These are phyloP conservation scores for Aspergillus neoniger DNA, from an alignment of 2,329 filamentous ascomycete genomes.

Conservation along the genomic window DNA sequence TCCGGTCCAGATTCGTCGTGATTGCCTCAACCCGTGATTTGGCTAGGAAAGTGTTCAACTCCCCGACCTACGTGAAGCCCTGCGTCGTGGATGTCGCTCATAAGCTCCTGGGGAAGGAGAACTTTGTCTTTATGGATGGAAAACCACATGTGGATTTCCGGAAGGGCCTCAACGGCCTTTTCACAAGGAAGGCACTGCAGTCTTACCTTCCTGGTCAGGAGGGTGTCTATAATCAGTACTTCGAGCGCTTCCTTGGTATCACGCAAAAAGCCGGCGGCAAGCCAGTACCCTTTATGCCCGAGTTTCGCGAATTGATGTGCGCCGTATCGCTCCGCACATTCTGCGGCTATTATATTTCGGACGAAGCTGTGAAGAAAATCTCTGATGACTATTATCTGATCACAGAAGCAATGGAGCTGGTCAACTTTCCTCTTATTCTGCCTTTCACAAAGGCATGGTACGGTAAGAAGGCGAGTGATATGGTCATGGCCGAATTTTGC, in stretches of 20 bases:
- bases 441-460: slow-evolving; percentile 89
- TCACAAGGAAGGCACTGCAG: slow-evolving; percentile 81
- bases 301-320: slow-evolving; percentile 86
- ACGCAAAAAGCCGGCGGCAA: slow-evolving; percentile 67
- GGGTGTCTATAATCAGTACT: slow-evolving; percentile 78
- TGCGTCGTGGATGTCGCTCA: slow-evolving; percentile 85
- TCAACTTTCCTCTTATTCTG: slow-evolving; percentile 90
- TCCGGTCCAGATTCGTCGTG: slow-evolving; percentile 72
- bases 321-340: slow-evolving; percentile 87
- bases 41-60: slow-evolving; percentile 89
- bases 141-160: slow-evolving; percentile 87
- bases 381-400: slow-evolving; percentile 90
- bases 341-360: slow-evolving; percentile 84
- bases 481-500: slow-evolving; percentile 78
- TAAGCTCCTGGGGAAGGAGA: slow-evolving; percentile 80
- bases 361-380: slow-evolving; percentile 83
- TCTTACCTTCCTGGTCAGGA: slow-evolving; percentile 87
- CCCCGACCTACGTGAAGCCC: slow-evolving; percentile 79
- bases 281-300: slow-evolving; percentile 75
- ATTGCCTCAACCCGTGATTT: slow-evolving; percentile 88
- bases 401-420: slow-evolving; percentile 84
- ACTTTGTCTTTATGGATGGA: slow-evolving; percentile 92
- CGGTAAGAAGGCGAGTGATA: slow-evolving; percentile 82
- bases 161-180: slow-evolving; percentile 83
- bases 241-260: slow-evolving; percentile 69